Evolutionary conservation across 768 basidiomycete species (phyloP), one percentile per base, ranked within the genome.

Genomic region (Lactarius vividus): DNA sequence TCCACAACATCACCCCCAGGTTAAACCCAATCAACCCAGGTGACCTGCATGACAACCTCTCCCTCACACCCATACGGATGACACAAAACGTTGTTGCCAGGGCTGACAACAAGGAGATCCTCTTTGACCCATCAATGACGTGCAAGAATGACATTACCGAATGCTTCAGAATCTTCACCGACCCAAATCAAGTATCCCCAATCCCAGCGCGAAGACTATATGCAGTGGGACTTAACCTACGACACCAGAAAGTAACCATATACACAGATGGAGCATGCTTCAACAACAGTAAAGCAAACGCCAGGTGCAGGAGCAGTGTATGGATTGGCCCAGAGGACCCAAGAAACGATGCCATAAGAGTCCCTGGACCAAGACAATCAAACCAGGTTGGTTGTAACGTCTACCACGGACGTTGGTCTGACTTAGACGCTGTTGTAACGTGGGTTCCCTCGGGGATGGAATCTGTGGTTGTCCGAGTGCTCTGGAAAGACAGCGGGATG

Each of bases 241-340:
- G 31, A 2, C 31, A 31, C 31, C 31, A 31, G 6, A 31, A 31
- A 31, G 31, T 31, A 0, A 44, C 20, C 1, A 9, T 44, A 4
- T 77, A 74, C 31, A 78, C 75, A 0, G 75, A 76, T 26, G 72
- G 76, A 0, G 72, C 73, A 0, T 74, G 74, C 63, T 3, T 61
- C 0, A 64, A 72, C 0, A 76, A 76, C 20, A 70, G 73, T 0
- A 69, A 65, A 15, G 26, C 10, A 0, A 35, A 74, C 13, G 73
- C 75, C 0, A 20, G 0, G 5, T 72, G 72, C 0, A 75, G 76
- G 0, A 60, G 67, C 0, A 69, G 71, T 0, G 33, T 71, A 0
- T 74, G 68, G 67, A 10, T 67, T 0, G 29, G 20, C 0, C 33
- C 35, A 0, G 7, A 62, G 3, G 4, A 28, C 15, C 0, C 1